Evolutionary conservation across 805 yeast species (phyloP).

Genomic region (Brettanomyces custersianus): DNA sequence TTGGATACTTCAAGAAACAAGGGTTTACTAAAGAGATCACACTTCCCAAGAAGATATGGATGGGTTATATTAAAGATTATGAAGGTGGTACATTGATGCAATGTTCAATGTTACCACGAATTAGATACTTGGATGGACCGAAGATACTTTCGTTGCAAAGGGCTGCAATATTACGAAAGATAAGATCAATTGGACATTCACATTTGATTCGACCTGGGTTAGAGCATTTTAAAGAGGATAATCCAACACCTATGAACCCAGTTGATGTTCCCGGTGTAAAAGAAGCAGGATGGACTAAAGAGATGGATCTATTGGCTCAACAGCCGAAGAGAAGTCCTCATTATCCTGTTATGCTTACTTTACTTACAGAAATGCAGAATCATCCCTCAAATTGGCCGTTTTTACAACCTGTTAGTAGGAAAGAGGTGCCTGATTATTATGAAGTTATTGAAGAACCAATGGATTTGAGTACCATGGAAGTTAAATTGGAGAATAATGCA

Average conservation of each 20-base stretch:
- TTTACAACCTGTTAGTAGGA: constrained; percentile 82
- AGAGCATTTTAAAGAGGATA: constrained; percentile 48
- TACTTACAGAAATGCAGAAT: constrained; percentile 80
- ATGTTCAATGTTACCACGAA: constrained; percentile 84
- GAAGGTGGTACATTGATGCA: constrained; percentile 99
- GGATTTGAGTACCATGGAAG: constrained; percentile 96
- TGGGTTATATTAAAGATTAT: constrained; percentile 97
- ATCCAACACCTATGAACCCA: constrained; percentile 59
- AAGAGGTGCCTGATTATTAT: constrained; percentile 94
- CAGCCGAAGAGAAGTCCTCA: constrained; percentile 93
- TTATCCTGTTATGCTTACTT: constrained; percentile 84
- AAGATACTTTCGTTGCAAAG: constrained; percentile 81
- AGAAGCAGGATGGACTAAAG: constrained; percentile 97
- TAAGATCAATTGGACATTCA: constrained; percentile 68
- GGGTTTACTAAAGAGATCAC: constrained; percentile 95
- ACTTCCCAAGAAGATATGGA: constrained; percentile 80
- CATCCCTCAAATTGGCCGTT: constrained; percentile 99
- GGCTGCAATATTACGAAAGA: constrained; percentile 83
- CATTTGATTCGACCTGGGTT: constrained; percentile 80
- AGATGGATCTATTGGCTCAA: constrained; percentile 94
- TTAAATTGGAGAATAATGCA: constrained; percentile 82
- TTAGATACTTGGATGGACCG: constrained; percentile 81
- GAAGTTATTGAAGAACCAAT: constrained; percentile 96
- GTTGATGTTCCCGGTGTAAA: constrained; percentile 78
- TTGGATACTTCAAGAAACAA: constrained; percentile 96